A percentile compares a stretch with the other conserved stretches of the same genome.
Conservation (phyloP, 768 basidiomycete genomes). For the Calocybe indica region DNA sequence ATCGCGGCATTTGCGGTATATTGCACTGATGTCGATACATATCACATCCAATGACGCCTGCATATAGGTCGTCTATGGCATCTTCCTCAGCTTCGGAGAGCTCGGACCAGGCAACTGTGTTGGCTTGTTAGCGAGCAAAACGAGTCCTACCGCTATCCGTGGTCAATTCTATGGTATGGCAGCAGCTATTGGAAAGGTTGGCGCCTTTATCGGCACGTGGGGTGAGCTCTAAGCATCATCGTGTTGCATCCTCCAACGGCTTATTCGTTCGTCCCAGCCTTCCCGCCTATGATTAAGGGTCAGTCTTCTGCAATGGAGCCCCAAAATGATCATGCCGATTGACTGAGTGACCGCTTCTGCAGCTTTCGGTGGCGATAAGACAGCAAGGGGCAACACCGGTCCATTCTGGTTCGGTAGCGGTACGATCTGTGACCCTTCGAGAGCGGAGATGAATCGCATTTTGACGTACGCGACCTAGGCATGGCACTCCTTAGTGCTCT, state of each 20-base stretch:
- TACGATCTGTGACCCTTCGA: conserved; percentile 12
- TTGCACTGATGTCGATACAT: background rate
- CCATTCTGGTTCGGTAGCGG: conserved; percentile 88
- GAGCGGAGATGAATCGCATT: background rate
- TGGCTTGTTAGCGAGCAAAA: conserved; percentile 82
- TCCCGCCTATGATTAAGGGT: conserved; percentile 63
- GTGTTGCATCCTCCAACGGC: background rate
- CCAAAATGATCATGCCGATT: background rate
- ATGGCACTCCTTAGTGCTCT: conserved; percentile 76
- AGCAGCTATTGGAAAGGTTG: conserved; percentile 81
- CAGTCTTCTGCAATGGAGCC: conserved; percentile 6
- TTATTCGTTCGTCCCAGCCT: conserved; percentile 33
- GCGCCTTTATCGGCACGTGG: conserved; percentile 82
- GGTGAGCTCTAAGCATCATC: conserved; percentile 32
- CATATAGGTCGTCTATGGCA: conserved; percentile 72
- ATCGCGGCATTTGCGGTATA: conserved; percentile 72
- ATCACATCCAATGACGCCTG: background rate
- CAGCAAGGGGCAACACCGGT: conserved; percentile 65
- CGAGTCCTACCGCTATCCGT: conserved; percentile 78
- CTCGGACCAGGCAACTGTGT: conserved; percentile 84
- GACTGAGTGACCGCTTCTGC: background rate
- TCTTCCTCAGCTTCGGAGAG: conserved; percentile 89
- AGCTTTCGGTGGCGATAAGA: conserved; percentile 56
- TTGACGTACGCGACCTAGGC: conserved; percentile 22
- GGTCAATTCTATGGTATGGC: conserved; percentile 85